Base-by-base conservation (phyloP, 495 filamentous ascomycete genomes). In the Talaromyces borbonicus region DNA sequence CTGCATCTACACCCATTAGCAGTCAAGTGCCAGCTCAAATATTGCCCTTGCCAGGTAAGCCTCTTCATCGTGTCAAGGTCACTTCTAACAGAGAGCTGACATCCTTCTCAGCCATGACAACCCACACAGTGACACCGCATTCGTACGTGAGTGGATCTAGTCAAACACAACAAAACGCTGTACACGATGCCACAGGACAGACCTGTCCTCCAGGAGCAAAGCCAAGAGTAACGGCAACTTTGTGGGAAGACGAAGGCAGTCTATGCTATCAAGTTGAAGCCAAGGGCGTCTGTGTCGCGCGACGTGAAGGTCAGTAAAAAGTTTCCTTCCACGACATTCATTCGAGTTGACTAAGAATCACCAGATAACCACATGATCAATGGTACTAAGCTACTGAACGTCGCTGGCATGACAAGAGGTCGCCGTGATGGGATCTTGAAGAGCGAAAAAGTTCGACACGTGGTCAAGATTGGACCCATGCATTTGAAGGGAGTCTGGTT, bases 361-460 rank as follows among this genome's bases (percentile, higher is more conserved):
- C n/a, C 56, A 95, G 92, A 98, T 55, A 98, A 98, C 60, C 85
- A 93, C 56, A 95, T 98, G 90, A 95, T 98, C 64, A 98, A 98
- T 55, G 92, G 92, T 7, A 98, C 92, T 3, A 98, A 98, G 62
- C 68, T 98, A 43, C 69, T 98, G 38, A 98, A 98, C 51, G 92
- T 98, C 15, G 92, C 92, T 15, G 90, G 92, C 2, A 98, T 98
- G 92, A 98, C 92, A 22, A 78, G 92, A 53, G 92, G 92, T 31
- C 84, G 92, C 42, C 80, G 92, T 56, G 92, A 98, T 60, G 92
- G 92, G 35, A 98, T 98, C 49, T 66, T 98, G 36, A 98, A 98
- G 69, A 96, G 92, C 63, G 92, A 98, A 60, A 97, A 97, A 63
- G 77, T 88, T 26, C 78, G 92, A 20, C 89, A 96, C 67, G 92